Evolutionary conservation across 2,329 filamentous ascomycete genomes (phyloP).

Genomic region (Akanthomyces lecanii): DNA sequence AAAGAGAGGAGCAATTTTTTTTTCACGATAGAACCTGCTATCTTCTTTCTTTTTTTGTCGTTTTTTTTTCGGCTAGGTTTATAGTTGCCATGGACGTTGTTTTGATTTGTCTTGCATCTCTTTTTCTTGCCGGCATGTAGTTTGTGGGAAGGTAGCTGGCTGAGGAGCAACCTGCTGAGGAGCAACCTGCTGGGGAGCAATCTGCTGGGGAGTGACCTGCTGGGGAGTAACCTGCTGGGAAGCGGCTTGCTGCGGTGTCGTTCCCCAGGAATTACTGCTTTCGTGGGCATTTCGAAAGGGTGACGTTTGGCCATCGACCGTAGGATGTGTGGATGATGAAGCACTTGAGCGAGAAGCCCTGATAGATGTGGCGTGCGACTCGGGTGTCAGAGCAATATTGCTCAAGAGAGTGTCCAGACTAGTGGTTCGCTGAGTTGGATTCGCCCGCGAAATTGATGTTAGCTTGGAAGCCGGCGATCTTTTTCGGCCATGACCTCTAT

Average conservation of each 20-base stretch:
- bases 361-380: neutral
- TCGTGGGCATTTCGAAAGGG: neutral
- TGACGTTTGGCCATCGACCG: neutral
- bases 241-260: neutral
- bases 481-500: neutral
- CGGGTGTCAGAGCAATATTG: neutral
- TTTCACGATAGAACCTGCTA: too few species aligned
- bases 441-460: neutral
- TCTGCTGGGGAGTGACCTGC: too few species aligned
- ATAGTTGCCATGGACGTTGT: neutral
- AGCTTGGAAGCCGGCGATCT: neutral
- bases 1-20: too few species aligned
- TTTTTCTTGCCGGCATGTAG: neutral
- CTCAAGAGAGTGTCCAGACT: neutral
- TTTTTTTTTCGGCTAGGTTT: neutral
- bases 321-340: neutral
- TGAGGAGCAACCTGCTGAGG: too few species aligned
- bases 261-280: neutral
- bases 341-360: neutral
- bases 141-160: neutral
- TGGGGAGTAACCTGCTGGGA: too few species aligned
- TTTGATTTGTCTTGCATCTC: neutral
- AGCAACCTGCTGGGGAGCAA: too few species aligned
- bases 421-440: neutral
- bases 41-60: neutral